Conservation (phyloP, 2,329 filamentous ascomycete genomes). For the Dryadomyces quercus-mongolicae region DNA sequence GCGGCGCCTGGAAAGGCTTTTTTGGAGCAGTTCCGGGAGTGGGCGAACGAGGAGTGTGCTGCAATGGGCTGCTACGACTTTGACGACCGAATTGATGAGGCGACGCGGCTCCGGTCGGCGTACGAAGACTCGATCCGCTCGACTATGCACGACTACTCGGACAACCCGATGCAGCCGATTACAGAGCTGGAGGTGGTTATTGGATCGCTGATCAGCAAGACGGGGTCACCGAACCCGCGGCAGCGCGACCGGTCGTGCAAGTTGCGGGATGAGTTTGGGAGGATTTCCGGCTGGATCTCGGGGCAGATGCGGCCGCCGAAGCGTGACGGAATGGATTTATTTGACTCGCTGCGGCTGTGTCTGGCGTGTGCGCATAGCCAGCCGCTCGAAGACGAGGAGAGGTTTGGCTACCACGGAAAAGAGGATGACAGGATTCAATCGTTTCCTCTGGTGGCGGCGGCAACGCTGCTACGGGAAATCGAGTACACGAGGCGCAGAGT, state of each 20-base stretch:
- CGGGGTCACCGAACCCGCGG: constrained; percentile 33
- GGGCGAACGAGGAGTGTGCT: constrained; percentile 17
- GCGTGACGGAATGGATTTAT: not conserved
- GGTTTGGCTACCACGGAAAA: not conserved
- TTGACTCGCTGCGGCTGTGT: constrained; percentile 17
- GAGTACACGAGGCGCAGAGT: not conserved
- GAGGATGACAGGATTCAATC: constrained; percentile 14
- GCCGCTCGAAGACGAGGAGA: not conserved
- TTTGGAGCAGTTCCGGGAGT: constrained; percentile 28
- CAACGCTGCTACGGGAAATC: constrained; percentile 18
- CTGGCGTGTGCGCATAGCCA: constrained; percentile 16
- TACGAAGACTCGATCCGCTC: constrained; percentile 32
- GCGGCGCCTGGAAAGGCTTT: constrained; percentile 21
- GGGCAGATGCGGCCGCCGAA: constrained; percentile 13
- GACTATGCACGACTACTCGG: constrained; percentile 30
- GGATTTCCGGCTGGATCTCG: constrained; percentile 26
- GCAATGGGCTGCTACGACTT: constrained; percentile 22
- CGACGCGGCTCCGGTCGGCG: constrained; percentile 29
- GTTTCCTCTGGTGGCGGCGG: constrained; percentile 20
- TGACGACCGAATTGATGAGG: constrained; percentile 22
- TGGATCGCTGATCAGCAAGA: constrained; percentile 40
- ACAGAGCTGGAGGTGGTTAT: constrained; percentile 43
- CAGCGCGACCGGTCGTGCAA: constrained; percentile 39
- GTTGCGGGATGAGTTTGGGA: constrained; percentile 38
- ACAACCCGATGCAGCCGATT: constrained; percentile 30